These are phyloP conservation scores for Cicer chorassanicum DNA, from an alignment of 306 rosid species.

Conservation along the genomic window DNA sequence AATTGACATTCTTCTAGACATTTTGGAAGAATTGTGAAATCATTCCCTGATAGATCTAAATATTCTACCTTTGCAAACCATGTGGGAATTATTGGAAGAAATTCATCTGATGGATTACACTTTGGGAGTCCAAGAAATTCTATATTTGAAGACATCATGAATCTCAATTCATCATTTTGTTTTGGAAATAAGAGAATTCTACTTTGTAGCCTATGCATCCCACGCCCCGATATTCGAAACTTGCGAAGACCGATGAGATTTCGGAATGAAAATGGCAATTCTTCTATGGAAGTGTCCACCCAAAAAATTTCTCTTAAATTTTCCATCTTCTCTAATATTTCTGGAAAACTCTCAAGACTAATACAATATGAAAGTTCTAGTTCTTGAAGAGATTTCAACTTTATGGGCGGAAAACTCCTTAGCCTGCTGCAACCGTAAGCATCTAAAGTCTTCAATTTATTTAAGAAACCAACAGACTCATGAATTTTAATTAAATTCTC, in stretches of 20 bases:
- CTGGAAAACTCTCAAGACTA: background rate
- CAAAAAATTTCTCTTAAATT: background rate
- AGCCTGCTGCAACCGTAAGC: background rate
- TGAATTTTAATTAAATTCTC: background rate
- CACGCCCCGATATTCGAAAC: background rate
- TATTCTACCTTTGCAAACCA: background rate
- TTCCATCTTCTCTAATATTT: background rate
- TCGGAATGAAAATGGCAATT: background rate
- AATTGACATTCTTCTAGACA: background rate
- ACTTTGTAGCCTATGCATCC: no score
- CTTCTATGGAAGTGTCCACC: background rate
- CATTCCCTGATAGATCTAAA: background rate
- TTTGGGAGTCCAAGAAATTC: no score
- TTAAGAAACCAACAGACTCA: background rate
- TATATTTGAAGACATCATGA: no score
- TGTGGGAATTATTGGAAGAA: background rate
- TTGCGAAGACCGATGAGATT: background rate
- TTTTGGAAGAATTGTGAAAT: background rate
- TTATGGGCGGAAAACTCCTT: background rate
- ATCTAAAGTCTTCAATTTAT: background rate
- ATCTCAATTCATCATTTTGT: no score
- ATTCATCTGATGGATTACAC: background rate
- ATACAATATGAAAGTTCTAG: background rate
- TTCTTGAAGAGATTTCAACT: conserved; percentile 6
- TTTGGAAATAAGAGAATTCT: no score